phyloP scores from a whole-genome alignment of 768 basidiomycete species.

The Pleurotus tuoliensis region DNA sequence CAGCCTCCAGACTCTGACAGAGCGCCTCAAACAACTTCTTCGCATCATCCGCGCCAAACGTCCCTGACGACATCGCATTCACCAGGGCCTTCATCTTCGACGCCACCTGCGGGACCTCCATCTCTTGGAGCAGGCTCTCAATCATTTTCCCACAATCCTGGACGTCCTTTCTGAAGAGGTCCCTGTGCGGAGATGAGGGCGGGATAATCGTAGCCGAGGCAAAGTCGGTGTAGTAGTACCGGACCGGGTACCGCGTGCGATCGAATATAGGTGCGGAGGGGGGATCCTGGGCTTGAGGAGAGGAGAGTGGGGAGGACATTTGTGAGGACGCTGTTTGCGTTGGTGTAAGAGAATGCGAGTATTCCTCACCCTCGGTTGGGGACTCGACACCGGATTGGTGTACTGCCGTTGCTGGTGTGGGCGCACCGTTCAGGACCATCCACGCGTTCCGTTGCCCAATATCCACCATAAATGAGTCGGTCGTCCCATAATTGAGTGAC shows the following conservation, averaged over 20 bases:
- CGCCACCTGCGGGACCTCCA: constrained; percentile 38
- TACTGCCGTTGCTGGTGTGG: background rate
- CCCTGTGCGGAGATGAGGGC: constrained; percentile 6
- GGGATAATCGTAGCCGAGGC: constrained; percentile 20
- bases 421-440: background rate
- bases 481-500: constrained; percentile 29
- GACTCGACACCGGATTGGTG: background rate
- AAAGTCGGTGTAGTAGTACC: constrained; percentile 32
- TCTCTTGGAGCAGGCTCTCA: constrained; percentile 29
- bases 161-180: constrained; percentile 33
- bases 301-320: background rate
- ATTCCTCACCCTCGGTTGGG: background rate
- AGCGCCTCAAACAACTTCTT: constrained; percentile 48
- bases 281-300: background rate
- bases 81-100: constrained; percentile 40
- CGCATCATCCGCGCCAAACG: constrained; percentile 46
- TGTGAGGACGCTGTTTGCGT: background rate
- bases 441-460: constrained; percentile 19
- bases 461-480: constrained; percentile 39
- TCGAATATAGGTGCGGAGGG: background rate
- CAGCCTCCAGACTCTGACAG: constrained; percentile 38
- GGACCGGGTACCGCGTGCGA: constrained; percentile 20
- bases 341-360: background rate
- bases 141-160: constrained; percentile 37
- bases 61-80: constrained; percentile 42